Conservation (phyloP, 2,329 filamentous ascomycete genomes). For the Colletotrichum melonis region DNA sequence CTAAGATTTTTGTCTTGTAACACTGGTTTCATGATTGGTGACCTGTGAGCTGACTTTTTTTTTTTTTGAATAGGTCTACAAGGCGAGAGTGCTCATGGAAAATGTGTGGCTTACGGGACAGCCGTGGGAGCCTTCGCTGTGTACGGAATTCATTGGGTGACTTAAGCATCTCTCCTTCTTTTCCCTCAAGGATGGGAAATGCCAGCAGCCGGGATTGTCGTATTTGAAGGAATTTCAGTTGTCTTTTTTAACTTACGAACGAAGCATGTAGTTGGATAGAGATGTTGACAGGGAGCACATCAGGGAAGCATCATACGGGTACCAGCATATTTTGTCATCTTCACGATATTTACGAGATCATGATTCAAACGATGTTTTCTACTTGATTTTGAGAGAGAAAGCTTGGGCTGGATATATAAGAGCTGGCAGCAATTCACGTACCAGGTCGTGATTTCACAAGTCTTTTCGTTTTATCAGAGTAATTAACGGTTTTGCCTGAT, state of each 20-base stretch:
- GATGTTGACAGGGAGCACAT: not conserved
- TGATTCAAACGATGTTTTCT: not conserved
- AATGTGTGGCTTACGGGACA: constrained; percentile 75
- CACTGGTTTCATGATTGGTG: not conserved
- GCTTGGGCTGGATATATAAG: not conserved
- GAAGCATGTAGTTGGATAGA: not conserved
- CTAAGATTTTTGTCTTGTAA: too few species aligned
- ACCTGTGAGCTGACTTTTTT: not conserved
- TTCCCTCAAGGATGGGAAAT: not conserved
- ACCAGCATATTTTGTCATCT: not conserved
- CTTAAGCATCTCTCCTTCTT: not conserved
- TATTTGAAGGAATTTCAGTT: not conserved
- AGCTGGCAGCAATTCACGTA: not conserved
- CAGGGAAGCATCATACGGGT: not conserved
- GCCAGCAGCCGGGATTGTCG: not conserved
- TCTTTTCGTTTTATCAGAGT: too few species aligned
- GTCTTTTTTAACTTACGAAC: not conserved
- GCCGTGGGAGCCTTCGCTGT: constrained; percentile 76
- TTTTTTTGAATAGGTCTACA: constrained; percentile 57
- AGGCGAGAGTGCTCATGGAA: constrained; percentile 74
- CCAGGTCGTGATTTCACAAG: too few species aligned
- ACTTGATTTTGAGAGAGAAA: not conserved
- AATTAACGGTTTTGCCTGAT: too few species aligned
- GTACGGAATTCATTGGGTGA: constrained; percentile 76
- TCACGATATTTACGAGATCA: not conserved